Base-by-base conservation (phyloP, 2,329 filamentous ascomycete genomes). In the Fusarium buxicola region DNA sequence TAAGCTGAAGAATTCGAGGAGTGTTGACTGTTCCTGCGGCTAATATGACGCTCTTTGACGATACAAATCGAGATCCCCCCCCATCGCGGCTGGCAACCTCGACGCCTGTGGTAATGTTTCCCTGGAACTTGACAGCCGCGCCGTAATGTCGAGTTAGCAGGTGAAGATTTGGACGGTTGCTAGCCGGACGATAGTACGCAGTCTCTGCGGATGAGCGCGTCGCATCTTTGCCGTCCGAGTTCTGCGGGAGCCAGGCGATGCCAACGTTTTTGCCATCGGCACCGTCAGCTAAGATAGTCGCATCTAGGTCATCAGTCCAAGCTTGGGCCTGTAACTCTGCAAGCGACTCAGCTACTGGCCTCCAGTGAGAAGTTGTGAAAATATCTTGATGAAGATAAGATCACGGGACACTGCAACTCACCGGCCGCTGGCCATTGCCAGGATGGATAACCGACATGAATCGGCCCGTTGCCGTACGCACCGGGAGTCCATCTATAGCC, bases 1-100 rank as follows among this genome's bases (percentile, higher is more conserved):
- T 84, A 2, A 86, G 77, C 66, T 85, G 84, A 5, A 89, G 79
- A 2, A 89, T 71, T 32, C 85, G 81, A 2, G 84, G 84, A 1
- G 82, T 83, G 69, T 86, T 83, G 72, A 83, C 84, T 0, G 81
- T 76, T 8, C 85, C 84, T 2, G 73, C 69, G 0, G 69, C 72
- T 5, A 79, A 65, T 5, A 71, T 78, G 27, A 12, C 36, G 40
- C 72, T 51, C 53, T 28, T 57, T 58, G 39, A 68, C 55, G 35
- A 40, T 13, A 57, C 28, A 18, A 47, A 57, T 27, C 31, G 53
- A 27, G 8, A 61, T 27, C 18, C 40, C 0, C 39, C 48, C 7
- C 53, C 63, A 2, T 69, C 53, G 6, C 32, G 34, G 24, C 69
- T 55, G 1, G 61, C 55, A 1, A 70, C 55, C 8, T 70, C 73